Conservation (phyloP, 2,329 filamentous ascomycete species). For the Ascochyta fabae region DNA sequence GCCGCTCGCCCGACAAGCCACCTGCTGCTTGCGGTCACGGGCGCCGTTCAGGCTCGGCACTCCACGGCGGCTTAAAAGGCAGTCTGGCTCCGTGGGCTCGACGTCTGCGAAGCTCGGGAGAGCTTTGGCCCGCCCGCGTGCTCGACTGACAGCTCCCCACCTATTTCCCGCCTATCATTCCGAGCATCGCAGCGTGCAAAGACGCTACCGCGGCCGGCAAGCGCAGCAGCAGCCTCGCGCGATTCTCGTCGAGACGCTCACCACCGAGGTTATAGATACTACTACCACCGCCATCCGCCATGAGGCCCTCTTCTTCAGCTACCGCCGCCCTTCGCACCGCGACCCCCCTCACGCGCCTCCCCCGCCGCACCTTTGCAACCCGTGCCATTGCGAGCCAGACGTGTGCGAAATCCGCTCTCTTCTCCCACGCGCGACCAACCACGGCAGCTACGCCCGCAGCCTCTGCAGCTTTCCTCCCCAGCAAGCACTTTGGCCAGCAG, state of each 20-base stretch:
- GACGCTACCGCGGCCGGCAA: slow-evolving; percentile 37
- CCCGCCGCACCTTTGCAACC: slow-evolving; percentile 40
- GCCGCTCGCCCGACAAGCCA: slow-evolving; percentile 18
- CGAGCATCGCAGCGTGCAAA: slow-evolving; percentile 15
- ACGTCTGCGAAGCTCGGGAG: slow-evolving; percentile 18
- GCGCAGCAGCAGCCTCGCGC: slow-evolving; percentile 18
- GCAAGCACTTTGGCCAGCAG: slow-evolving; percentile 18
- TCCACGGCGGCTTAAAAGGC: slow-evolving; percentile 20
- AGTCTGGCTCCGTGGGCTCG: slow-evolving; percentile 19
- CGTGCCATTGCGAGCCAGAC: slow-evolving; percentile 34
- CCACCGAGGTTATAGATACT: slow-evolving; percentile 39
- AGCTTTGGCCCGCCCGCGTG: slow-evolving; percentile 16
- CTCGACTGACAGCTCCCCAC: slow-evolving; percentile 35
- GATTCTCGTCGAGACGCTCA: slow-evolving; percentile 19
- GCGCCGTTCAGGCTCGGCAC: slow-evolving; percentile 14
- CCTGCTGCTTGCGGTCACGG: slow-evolving; percentile 22
- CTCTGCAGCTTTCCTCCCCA: slow-evolving; percentile 8
- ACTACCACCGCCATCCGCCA: slow-evolving; percentile 25
- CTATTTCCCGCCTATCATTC: slow-evolving; percentile 21
- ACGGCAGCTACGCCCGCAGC: slow-evolving; percentile 18
- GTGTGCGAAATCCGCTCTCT: slow-evolving; percentile 32
- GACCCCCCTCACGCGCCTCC: slow-evolving; percentile 26
- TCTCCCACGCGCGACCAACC: slow-evolving; percentile 25
- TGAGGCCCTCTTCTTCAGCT: slow-evolving; percentile 40
- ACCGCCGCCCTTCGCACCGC: slow-evolving; percentile 36